These are phyloP conservation scores for Wickerhamomyces sp. DNA, from an alignment of 1,139 yeast species.

Conservation along the genomic window DNA sequence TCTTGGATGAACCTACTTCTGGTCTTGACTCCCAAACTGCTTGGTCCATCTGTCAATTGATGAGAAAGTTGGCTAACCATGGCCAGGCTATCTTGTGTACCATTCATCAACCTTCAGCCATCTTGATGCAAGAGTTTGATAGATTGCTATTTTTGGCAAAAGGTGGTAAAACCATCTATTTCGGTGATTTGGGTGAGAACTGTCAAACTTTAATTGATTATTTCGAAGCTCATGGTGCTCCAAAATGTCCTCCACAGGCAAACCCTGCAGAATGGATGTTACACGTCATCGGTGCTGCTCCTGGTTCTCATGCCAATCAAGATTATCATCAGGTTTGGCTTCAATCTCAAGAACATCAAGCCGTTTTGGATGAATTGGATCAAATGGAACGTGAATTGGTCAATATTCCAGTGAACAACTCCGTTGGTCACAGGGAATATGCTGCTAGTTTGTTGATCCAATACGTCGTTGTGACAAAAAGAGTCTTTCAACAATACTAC, in stretches of 20 bases:
- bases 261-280: conserved; percentile 86
- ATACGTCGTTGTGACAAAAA: conserved; percentile 43
- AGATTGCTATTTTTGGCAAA: conserved; percentile 59
- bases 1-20: conserved; percentile 88
- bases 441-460: conserved; percentile 44
- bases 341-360: conserved; percentile 46
- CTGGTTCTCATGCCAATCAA: conserved; percentile 61
- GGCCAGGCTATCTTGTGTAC: conserved; percentile 85
- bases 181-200: conserved; percentile 69
- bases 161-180: conserved; percentile 75
- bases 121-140: conserved; percentile 70
- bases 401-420: conserved; percentile 17
- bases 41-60: conserved; percentile 75
- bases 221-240: conserved; percentile 66
- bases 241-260: conserved; percentile 56
- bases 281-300: conserved; percentile 76
- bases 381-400: conserved; percentile 37
- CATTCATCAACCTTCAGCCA: conserved; percentile 79
- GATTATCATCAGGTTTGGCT: conserved; percentile 66
- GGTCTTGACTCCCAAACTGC: conserved; percentile 91
- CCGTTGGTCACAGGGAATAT: conserved; percentile 19
- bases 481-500: conserved; percentile 59
- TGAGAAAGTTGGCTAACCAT: conserved; percentile 67
- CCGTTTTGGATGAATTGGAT: conserved; percentile 34
- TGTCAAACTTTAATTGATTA: conserved; percentile 55